Base-by-base conservation (phyloP, 768 basidiomycete genomes). In the Collybia mongolica region DNA sequence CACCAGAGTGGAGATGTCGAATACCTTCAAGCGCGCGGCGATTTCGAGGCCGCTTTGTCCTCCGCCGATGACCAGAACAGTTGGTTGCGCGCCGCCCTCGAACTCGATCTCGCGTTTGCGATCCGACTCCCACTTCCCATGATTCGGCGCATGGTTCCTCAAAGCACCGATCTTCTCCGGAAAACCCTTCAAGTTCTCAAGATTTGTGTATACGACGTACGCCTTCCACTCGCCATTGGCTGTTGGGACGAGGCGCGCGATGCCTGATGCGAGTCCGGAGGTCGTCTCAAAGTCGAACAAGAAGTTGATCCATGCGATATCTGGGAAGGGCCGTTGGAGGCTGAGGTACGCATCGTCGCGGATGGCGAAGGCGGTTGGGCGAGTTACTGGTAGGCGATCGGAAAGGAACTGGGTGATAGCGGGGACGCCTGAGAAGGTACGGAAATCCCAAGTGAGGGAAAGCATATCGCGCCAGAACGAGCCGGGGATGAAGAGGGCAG, bases 21-120 rank as follows among this genome's bases (percentile, higher is more conserved):
- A 67, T 37, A 71, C 72, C 57, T 83, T 83, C 48, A 91, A 67
- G n/a, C 85, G 72, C 1, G 85, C 84, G 0, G 87, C 86, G 2
- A 81, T 60, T 36, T 75, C 79, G 23, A 88, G 62, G 1, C 83
- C 85, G 48, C 73, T 75, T 39, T 84, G 83, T 3, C 81, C 82
- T 1, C 50, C 69, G 15, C 83, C 81, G n/a, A 83, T 65, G 37
- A 86, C 60, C 11, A 86, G 57, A 3, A 82, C 85, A 0, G 71
- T 70, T 0, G 85, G 84, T 32, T 76, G 72, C 14, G 11, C 32
- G 6, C 55, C 60, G 20, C 77, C 72, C 7, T 60, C 59, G 53
- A 82, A 84, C 23, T 79, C 73, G 7, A 54, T 52, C 48, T 78
- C 71, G 20, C 56, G 61, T 17, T 60, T 60, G 7, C 80, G 67